These are phyloP conservation scores for Ophiostoma perfectum DNA, from an alignment of 2,329 filamentous ascomycete species.

Conservation along the genomic window DNA sequence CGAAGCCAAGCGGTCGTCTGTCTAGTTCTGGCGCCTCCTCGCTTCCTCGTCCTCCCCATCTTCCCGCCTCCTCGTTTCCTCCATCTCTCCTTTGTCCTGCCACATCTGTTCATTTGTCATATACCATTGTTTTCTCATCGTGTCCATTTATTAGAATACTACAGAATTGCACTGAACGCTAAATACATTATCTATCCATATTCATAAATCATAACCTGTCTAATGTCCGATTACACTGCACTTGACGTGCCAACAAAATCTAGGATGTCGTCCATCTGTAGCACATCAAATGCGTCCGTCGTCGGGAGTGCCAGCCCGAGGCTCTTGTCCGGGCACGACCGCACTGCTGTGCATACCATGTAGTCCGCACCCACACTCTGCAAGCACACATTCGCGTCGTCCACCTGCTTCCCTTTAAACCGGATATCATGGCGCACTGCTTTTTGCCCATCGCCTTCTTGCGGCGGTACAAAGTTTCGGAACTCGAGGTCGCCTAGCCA, in stretches of 20 bases:
- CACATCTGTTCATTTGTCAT: not conserved
- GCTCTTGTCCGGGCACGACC: conserved; percentile 36
- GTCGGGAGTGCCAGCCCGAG: conserved; percentile 38
- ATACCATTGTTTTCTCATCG: not conserved
- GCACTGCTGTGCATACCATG: conserved; percentile 51
- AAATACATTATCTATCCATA: not conserved
- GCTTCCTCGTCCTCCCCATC: not conserved
- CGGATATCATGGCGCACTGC: conserved; percentile 35
- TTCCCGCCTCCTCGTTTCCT: not conserved
- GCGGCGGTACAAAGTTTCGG: conserved; percentile 52
- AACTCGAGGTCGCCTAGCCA: conserved; percentile 72
- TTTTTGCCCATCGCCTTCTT: conserved; percentile 32
- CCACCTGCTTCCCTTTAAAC: conserved; percentile 37
- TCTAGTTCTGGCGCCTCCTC: not conserved
- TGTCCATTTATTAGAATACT: not conserved
- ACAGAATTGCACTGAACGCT: not conserved
- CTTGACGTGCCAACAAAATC: conserved; percentile 37
- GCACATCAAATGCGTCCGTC: conserved; percentile 37
- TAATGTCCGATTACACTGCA: not conserved
- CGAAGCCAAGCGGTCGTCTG: not conserved
- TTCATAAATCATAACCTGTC: not conserved
- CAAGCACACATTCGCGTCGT: conserved; percentile 42
- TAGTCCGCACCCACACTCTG: conserved; percentile 45
- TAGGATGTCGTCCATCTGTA: conserved; percentile 44
- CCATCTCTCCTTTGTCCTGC: not conserved